Base-by-base conservation (phyloP, 768 basidiomycete species). In the Neoboletus magnificus region DNA sequence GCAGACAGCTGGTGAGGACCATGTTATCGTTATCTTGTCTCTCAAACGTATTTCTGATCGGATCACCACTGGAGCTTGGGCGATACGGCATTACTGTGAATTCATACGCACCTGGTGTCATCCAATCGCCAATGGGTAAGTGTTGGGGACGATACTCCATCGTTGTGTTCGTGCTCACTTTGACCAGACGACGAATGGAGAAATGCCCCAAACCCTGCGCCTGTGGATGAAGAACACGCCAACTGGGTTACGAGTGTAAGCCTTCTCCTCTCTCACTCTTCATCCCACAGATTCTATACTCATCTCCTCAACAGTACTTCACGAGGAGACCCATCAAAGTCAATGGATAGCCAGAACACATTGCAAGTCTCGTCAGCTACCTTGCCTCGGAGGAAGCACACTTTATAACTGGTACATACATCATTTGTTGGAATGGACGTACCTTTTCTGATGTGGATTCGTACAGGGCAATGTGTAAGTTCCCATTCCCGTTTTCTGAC, bases 81-180 rank as follows among this genome's bases (percentile, higher is more conserved):
- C 30, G 53, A 37, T 58, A 74, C 50, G 51, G 57, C 1, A 74
- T 76, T 18, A 74, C 72, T 2, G 75, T 74, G 2, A 75, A 76
- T 40, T 54, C 71, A 1, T 77, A 76, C 29, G 72, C 73, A 1
- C 76, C 76, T 0, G 74, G 75, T 2, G n/a, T 48, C 4, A 69
- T 73, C 30, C 30, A 61, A 0, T 75, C 71, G 0, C 42, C 58
- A 5, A 57, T 75, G 62, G 52, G 75, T 76, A 30, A 25, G 59
- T 33, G 32, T 13, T 22, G 27, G 7, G 7, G 11, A 11, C 25
- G 22, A 22, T 10, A 33, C 23, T 10, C 15, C 36, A 16, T 22
- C 20, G 15, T 11, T 23, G 46, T 15, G 20, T 33, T n/a, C 2
- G 13, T 5, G 9, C 22, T 32, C 7, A 33, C 5, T 10, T n/a